Base-by-base conservation (phyloP, 2,329 filamentous ascomycete genomes). In the Grosmannia clavigera region DNA sequence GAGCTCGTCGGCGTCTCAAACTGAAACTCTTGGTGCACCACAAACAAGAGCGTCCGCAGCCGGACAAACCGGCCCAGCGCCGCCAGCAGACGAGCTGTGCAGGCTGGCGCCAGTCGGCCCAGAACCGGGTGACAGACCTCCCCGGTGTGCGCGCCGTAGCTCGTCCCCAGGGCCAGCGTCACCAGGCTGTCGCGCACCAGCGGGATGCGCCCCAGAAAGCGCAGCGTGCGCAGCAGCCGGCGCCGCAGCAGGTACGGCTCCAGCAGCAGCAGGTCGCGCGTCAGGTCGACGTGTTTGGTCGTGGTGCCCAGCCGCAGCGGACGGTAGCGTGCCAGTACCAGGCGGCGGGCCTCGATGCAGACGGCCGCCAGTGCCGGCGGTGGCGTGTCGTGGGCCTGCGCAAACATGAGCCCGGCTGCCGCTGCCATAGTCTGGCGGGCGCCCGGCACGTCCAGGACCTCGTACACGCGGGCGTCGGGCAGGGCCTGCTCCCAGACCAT, bases 211-310 rank as follows among this genome's bases (percentile, higher is more conserved):
- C 73, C 73, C 66, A 78, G 72, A 57, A 78, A 74, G 35, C 75
- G 72, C 53, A 78, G 67, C 19, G 76, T 74, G 51, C 76, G 75
- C 62, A 77, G 70, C 25, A 78, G 69, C 57, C 75, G 70, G 67
- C 76, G 75, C 64, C 77, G 73, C 56, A 77, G 73, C 10, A 78
- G 68, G 64, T 77, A 78, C 1, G 75, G 76, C 63, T 78, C 76
- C 40, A 78, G 72, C 29, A 78, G 68, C 40, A 78, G 67, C 46
- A 78, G 72, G 62, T 78, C 76, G 40, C 75, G 72, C 35, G 70
- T 69, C 11, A 77, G 70, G 62, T 78, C 75, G 62, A 78, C 70
- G 52, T 72, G 75, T 64, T 78, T 78, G 56, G 76, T 76, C n/a
- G 74, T 76, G 35, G 67, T 66, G 7, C 74, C 75, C 54, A 78